Conservation (phyloP, 2,329 filamentous ascomycete genomes). For the Aspergillus intermedius region DNA sequence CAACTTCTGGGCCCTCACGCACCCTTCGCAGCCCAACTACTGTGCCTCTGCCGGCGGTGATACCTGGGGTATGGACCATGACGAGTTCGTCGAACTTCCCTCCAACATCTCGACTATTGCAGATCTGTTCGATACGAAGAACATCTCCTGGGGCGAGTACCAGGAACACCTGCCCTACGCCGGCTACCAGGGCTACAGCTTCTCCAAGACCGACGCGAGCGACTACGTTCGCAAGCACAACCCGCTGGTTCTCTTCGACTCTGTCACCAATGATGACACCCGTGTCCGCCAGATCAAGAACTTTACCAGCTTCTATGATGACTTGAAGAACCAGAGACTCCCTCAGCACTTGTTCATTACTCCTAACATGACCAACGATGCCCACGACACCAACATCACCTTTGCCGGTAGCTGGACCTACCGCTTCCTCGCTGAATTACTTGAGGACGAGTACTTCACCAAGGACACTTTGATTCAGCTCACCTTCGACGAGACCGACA, state of each 20-base stretch:
- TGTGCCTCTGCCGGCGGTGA: slow-evolving; percentile 62
- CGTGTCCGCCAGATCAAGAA: slow-evolving; percentile 69
- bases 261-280: slow-evolving; percentile 51
- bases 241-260: slow-evolving; percentile 58
- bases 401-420: slow-evolving; percentile 63
- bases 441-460: slow-evolving; percentile 65
- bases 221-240: slow-evolving; percentile 85
- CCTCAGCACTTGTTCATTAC: slow-evolving; percentile 61
- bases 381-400: slow-evolving; percentile 66
- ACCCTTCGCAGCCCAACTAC: slow-evolving; percentile 73
- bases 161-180: slow-evolving; percentile 71
- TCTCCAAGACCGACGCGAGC: slow-evolving; percentile 55
- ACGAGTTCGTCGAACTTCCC: slow-evolving; percentile 55
- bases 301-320: slow-evolving; percentile 60
- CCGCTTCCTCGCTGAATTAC: slow-evolving; percentile 62
- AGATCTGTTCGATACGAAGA: slow-evolving; percentile 61
- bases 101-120: slow-evolving; percentile 59
- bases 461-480: slow-evolving; percentile 69
- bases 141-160: slow-evolving; percentile 65
- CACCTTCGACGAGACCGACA: slow-evolving; percentile 77
- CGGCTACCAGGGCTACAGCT: slow-evolving; percentile 62
- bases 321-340: slow-evolving; percentile 56
- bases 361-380: slow-evolving; percentile 57
- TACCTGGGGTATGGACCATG: slow-evolving; percentile 66
- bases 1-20: slow-evolving; percentile 58